phyloP scores from a whole-genome alignment of 2,329 filamentous ascomycete species.

The Pestalotiopsis sp. region DNA sequence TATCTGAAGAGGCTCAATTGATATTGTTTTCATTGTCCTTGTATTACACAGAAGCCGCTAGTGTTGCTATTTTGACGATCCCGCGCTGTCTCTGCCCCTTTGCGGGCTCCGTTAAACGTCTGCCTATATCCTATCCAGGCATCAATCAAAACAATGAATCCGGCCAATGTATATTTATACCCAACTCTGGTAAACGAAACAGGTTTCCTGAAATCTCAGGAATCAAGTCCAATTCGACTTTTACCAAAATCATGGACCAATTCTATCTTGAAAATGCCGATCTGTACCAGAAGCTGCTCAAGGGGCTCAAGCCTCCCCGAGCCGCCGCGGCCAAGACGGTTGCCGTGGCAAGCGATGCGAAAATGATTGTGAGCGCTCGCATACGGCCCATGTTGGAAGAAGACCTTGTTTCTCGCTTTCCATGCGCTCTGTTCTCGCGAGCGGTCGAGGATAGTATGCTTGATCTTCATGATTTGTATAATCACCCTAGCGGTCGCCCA shows the following conservation, averaged over 20 bases:
- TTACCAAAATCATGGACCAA: constrained; percentile 31
- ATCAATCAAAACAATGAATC: neutral
- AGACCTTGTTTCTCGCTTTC: constrained; percentile 32
- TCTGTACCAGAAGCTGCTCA: constrained; percentile 31
- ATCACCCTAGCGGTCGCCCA: constrained; percentile 32
- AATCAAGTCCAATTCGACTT: neutral
- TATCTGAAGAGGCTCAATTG: too few relatives aligned
- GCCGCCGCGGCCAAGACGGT: constrained; percentile 4
- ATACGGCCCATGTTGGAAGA: constrained; percentile 39
- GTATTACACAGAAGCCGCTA: too few relatives aligned
- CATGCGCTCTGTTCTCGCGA: constrained; percentile 29
- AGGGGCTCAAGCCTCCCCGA: constrained; percentile 25
- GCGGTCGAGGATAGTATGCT: constrained; percentile 23
- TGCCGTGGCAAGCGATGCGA: constrained; percentile 15
- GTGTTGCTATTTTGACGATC: too few relatives aligned
- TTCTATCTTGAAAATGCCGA: constrained; percentile 33
- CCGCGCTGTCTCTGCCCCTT: too few relatives aligned
- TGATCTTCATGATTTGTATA: constrained; percentile 41
- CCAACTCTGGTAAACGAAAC: neutral
- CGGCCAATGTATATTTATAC: neutral
- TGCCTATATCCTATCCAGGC: neutral
- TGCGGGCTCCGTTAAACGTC: too few relatives aligned
- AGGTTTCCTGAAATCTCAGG: neutral
- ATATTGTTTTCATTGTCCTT: too few relatives aligned
- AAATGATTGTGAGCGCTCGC: constrained; percentile 39